Conservation (phyloP, 208 protist species). For the Leishmania gerbilli region DNA sequence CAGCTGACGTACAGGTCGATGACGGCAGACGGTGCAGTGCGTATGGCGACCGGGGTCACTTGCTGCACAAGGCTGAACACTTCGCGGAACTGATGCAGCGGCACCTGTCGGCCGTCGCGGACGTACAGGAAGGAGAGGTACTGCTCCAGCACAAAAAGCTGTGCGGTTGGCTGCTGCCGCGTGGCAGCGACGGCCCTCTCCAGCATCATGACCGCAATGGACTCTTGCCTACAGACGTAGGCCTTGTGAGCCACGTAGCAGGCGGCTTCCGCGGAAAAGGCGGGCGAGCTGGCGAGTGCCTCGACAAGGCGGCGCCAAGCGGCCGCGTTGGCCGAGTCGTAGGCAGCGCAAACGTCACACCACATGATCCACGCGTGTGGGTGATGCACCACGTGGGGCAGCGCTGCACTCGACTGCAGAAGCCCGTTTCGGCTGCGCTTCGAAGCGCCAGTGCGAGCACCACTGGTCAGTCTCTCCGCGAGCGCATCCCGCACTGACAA, state of each 20-base stretch:
- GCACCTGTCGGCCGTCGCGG: constrained; percentile 27
- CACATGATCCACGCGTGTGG: constrained; percentile 33
- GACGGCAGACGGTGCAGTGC: constrained; percentile 31
- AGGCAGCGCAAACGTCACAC: constrained; percentile 28
- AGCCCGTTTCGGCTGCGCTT: constrained; percentile 33
- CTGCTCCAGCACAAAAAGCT: constrained; percentile 64
- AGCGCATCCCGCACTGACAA: constrained; percentile 14
- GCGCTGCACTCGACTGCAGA: constrained; percentile 20
- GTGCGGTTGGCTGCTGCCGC: constrained; percentile 29
- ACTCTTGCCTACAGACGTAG: constrained; percentile 27
- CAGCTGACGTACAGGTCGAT: constrained; percentile 67
- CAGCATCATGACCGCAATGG: constrained; percentile 35
- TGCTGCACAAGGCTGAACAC: constrained; percentile 52
- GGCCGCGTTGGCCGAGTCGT: constrained; percentile 11
- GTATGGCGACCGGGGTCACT: constrained; percentile 35
- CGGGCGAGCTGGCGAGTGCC: constrained; percentile 28
- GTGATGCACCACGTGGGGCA: constrained; percentile 22
- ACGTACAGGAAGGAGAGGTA: constrained; percentile 64
- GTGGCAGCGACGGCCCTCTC: constrained; percentile 50
- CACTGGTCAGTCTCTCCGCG: constrained; percentile 20
- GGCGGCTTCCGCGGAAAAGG: constrained; percentile 60
- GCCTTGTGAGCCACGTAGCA: constrained; percentile 54
- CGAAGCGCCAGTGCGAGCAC: background rate
- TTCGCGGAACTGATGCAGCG: constrained; percentile 73
- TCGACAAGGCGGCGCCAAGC: constrained; percentile 25